Conservation (phyloP, 805 yeast species). For the Pichia pseudocactophila region DNA sequence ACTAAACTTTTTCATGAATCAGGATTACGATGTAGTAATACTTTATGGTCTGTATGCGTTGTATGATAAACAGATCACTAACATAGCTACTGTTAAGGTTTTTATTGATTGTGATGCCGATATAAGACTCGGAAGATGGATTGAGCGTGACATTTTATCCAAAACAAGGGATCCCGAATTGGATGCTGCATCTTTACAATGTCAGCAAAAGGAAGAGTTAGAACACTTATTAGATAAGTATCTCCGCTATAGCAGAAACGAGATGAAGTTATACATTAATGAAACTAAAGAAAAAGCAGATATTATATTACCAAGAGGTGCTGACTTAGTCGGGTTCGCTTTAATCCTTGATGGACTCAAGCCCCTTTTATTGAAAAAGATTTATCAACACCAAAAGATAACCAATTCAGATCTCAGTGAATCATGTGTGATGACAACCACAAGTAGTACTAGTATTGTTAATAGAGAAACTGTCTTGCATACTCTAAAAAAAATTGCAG, state of each 20-base stretch:
- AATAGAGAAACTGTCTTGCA: constrained; percentile 10
- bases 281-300: constrained; percentile 72
- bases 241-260: constrained; percentile 49
- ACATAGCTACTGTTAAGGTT: constrained; percentile 53
- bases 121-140: constrained; percentile 73
- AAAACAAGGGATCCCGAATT: not conserved
- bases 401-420: not conserved
- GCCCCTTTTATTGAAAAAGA: constrained; percentile 24
- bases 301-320: constrained; percentile 64
- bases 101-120: constrained; percentile 84
- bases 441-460: constrained; percentile 4
- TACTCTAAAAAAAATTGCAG: constrained; percentile 8
- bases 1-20: constrained; percentile 4
- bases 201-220: constrained; percentile 11
- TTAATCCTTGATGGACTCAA: constrained; percentile 59
- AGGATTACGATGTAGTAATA: constrained; percentile 30
- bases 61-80: constrained; percentile 48
- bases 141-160: constrained; percentile 29
- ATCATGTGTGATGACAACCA: not conserved
- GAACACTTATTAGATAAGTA: constrained; percentile 38
- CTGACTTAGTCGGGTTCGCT: constrained; percentile 46
- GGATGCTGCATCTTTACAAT: constrained; percentile 2
- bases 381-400: constrained; percentile 7
- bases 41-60: constrained; percentile 78
- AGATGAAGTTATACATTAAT: constrained; percentile 54